Base-by-base conservation (phyloP, 345 rosid species). In the Pistacia vera region DNA sequence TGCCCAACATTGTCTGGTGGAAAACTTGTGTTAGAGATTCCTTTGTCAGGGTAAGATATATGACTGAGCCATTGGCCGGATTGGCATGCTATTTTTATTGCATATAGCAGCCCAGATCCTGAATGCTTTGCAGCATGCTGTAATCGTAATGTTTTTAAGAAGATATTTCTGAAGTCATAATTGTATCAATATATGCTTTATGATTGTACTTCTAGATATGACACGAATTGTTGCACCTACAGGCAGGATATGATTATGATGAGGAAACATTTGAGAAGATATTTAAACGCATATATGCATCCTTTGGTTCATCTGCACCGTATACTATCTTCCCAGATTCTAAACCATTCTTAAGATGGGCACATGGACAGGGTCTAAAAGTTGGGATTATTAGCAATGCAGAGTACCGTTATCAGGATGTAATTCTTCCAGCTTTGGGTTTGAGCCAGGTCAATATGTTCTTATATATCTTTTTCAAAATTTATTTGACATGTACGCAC, bases 1-100 rank as follows among this genome's bases (percentile, higher is more conserved):
- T 96, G 89, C 97, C 99, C 4, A 96, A 92, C 73, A 84, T 90
- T 69, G 83, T 88, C 28, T 96, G 99, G 99, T 96, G 99, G 98
- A 96, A 92, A 81, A 85, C 87, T 1, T 92, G 96, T 18, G 99
- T 96, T 18, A 84, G 89, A 84, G 86, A 96, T 80, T 96, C 97
- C 16, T 96, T 96, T 80, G 75, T 86, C 60, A 79, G 84, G 97
- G 97, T 95, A 84, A 77, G 70, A 62, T 38, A 82, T 35, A 14
- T 51, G 41, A 70, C 8, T 76, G 54, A 16, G 61, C 56, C 35
- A 70, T 67, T 49, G 11, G 48, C 63, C 8, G 3, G 16, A 57
- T 57, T n/a, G 12, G 74, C 64, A 59, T 44, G 25, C 28, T 25
- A 22, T 25, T 60, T 51, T 44, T 4, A 44, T 59, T 44, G 25